Evolutionary conservation across 2,329 filamentous ascomycete genomes (phyloP).

Genomic region (Penicillium decumbens): DNA sequence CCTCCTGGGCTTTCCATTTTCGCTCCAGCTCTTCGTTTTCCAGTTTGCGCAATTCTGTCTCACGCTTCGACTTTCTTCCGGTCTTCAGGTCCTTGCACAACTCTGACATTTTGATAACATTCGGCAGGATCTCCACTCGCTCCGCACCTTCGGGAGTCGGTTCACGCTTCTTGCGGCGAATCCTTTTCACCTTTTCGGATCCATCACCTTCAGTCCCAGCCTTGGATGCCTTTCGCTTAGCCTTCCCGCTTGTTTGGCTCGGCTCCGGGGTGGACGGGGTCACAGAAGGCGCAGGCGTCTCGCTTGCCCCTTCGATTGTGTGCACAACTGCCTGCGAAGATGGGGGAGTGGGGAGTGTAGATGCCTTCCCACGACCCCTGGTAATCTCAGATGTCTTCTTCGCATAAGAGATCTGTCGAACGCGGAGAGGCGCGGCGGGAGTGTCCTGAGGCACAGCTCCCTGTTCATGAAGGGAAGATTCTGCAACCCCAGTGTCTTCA

Average conservation of each 20-base stretch:
- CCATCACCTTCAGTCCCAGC: slow-evolving; percentile 22
- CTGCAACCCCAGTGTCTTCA: slow-evolving; percentile 4
- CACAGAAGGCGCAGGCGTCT: slow-evolving; percentile 18
- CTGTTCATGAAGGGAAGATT: slow-evolving; percentile 6
- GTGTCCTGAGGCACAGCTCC: slow-evolving; percentile 3
- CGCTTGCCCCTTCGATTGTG: slow-evolving; percentile 18
- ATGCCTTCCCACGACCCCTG: slow-evolving; percentile 6
- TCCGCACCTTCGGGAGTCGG: slow-evolving; percentile 48
- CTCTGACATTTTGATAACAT: slow-evolving; percentile 55
- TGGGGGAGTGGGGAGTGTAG: slow-evolving; percentile 20
- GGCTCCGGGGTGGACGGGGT: slow-evolving; percentile 22
- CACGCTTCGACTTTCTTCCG: slow-evolving; percentile 55
- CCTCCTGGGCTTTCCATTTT: slow-evolving; percentile 39
- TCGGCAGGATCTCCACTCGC: slow-evolving; percentile 50
- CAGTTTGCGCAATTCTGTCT: slow-evolving; percentile 54
- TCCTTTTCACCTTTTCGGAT: slow-evolving; percentile 21
- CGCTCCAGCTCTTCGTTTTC: slow-evolving; percentile 52
- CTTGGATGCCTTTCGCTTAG: slow-evolving; percentile 26
- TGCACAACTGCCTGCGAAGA: slow-evolving; percentile 22
- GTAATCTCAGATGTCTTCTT: slow-evolving; percentile 15
- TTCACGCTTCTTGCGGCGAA: slow-evolving; percentile 36
- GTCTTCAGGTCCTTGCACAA: slow-evolving; percentile 51
- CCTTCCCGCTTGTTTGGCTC: slow-evolving; percentile 19
- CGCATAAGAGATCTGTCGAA: slow-evolving; percentile 1
- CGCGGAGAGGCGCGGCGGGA: slow-evolving; percentile 9